Percentiles rank a stretch among this genome's conserved stretches.
Conservation (phyloP, 306 rosid genomes). For the Hylodesmum podocarpum region DNA sequence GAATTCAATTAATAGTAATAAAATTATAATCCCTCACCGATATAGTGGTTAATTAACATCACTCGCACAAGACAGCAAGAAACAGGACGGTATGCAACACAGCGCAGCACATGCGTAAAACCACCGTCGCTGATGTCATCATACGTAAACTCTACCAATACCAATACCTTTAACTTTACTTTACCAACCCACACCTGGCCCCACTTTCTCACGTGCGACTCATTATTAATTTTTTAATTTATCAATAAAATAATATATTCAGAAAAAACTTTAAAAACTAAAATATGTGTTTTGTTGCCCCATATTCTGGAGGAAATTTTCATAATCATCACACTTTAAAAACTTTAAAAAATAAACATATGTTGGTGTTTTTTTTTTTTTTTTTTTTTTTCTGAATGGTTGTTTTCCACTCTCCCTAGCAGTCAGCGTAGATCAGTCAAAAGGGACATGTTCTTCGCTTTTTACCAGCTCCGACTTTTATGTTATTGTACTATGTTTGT, state of each 20-base stretch:
- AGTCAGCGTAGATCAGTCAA: neutral
- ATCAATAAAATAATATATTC: too few relatives aligned
- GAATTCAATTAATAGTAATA: too few relatives aligned
- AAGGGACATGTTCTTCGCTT: conserved; percentile 25
- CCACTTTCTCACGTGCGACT: conserved; percentile 53
- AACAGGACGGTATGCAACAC: conserved; percentile 45
- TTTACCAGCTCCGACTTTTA: neutral
- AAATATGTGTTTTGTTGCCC: too few relatives aligned
- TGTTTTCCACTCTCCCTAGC: neutral
- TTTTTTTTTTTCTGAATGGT: too few relatives aligned
- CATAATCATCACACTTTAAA: too few relatives aligned
- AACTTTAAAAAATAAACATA: too few relatives aligned
- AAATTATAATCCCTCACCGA: too few relatives aligned
- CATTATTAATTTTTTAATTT: neutral
- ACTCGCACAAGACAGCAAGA: neutral
- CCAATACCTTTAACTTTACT: neutral
- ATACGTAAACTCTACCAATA: conserved; percentile 44
- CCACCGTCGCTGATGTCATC: conserved; percentile 37
- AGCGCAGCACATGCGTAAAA: conserved; percentile 50
- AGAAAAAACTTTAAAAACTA: too few relatives aligned
- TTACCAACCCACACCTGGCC: conserved; percentile 25
- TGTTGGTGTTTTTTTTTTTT: too few relatives aligned
- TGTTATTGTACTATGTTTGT: neutral
- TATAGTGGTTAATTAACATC: too few relatives aligned
- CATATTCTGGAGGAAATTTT: too few relatives aligned